Evolutionary conservation across 2,329 filamentous ascomycete genomes (phyloP).

Genomic region (Hymenoscyphus scutula): DNA sequence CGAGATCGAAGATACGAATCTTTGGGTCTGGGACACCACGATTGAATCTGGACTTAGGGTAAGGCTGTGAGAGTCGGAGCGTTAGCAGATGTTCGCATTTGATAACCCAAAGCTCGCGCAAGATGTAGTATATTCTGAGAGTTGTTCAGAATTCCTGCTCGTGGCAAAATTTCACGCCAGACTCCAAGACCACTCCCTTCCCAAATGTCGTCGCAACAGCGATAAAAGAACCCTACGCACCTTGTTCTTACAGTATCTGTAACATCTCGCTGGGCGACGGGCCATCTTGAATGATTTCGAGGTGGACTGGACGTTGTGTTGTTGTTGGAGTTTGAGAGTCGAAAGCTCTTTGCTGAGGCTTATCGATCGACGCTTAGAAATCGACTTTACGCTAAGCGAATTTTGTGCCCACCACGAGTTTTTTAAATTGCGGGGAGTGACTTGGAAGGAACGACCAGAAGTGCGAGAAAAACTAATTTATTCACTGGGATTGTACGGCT

Average conservation of each 20-base stretch:
- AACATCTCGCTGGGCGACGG: slow-evolving; percentile 98
- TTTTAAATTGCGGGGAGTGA: background rate
- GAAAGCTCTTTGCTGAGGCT: slow-evolving; percentile 13
- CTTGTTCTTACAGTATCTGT: slow-evolving; percentile 99
- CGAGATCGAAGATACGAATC: slow-evolving; percentile 85
- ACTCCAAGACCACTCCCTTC: slow-evolving; percentile 10
- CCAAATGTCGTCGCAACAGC: slow-evolving; percentile 8
- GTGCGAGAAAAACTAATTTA: background rate
- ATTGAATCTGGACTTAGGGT: slow-evolving; percentile 99
- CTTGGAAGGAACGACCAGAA: background rate
- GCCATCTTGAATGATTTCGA: slow-evolving; percentile 85
- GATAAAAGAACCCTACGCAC: slow-evolving; percentile 51
- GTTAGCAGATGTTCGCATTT: slow-evolving; percentile 21
- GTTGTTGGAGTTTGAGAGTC: slow-evolving; percentile 30
- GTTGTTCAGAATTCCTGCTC: background rate
- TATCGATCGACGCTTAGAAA: background rate
- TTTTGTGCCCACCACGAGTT: background rate
- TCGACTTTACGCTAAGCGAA: slow-evolving; percentile 4
- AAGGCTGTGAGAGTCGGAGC: slow-evolving; percentile 59
- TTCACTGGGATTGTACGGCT: background rate
- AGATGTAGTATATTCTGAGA: slow-evolving; percentile 10
- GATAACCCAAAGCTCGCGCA: background rate
- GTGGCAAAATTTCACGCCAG: background rate
- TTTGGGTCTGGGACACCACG: slow-evolving; percentile 86
- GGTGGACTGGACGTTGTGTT: slow-evolving; percentile 48